phyloP scores from a whole-genome alignment of 768 basidiomycete genomes.

The Mrakia blollopis region DNA sequence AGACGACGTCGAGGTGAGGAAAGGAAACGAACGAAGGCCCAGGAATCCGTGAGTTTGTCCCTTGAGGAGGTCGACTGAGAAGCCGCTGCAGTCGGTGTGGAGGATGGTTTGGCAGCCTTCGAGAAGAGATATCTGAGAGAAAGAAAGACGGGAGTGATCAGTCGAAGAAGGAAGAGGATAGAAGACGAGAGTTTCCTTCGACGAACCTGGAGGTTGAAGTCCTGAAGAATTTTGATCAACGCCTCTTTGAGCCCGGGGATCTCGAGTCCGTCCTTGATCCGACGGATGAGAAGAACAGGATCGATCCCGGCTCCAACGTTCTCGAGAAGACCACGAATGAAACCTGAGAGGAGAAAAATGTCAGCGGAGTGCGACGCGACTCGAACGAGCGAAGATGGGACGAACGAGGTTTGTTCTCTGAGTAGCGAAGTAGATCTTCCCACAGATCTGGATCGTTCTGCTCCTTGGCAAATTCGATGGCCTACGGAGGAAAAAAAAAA shows the following conservation, averaged over 20 bases:
- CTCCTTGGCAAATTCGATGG: constrained; percentile 97
- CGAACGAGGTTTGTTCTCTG: constrained; percentile 83
- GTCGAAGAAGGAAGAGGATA: neutral
- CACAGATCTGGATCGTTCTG: constrained; percentile 95
- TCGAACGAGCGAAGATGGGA: constrained; percentile 18
- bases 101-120: constrained; percentile 88
- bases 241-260: constrained; percentile 93
- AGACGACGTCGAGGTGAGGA: neutral
- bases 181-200: no score
- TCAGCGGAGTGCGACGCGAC: neutral
- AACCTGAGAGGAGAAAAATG: constrained; percentile 51
- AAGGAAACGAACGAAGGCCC: constrained; percentile 32
- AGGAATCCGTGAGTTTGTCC: constrained; percentile 78
- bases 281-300: constrained; percentile 84
- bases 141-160: no score
- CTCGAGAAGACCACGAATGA: constrained; percentile 90
- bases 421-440: constrained; percentile 92
- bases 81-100: constrained; percentile 69
- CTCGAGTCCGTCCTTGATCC: constrained; percentile 93
- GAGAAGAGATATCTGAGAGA: constrained; percentile 66
- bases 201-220: constrained; percentile 72
- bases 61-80: constrained; percentile 62
- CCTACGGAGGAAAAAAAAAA: constrained; percentile 49
- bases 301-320: constrained; percentile 95
- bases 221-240: constrained; percentile 92